Conservation (phyloP, 2,329 filamentous ascomycete genomes). For the Penicillium paneum region DNA sequence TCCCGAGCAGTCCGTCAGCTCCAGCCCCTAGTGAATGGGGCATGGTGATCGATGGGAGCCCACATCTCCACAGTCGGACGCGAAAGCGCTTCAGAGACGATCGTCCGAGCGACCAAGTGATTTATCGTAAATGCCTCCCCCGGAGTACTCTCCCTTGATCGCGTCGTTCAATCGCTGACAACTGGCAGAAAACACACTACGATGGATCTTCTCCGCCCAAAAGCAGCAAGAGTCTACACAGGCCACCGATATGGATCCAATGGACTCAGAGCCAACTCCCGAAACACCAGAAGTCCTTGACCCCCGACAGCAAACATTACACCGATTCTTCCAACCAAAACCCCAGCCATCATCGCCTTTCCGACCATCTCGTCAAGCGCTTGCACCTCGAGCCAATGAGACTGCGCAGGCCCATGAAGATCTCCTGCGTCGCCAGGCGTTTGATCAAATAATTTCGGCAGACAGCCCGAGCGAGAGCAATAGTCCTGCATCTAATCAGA, state of each 20-base stretch:
- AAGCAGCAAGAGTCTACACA: conserved; percentile 26
- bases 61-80: conserved; percentile 55
- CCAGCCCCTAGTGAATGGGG: conserved; percentile 23
- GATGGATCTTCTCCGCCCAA: conserved; percentile 43
- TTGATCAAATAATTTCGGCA: conserved; percentile 15
- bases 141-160: not conserved
- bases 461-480: conserved; percentile 21
- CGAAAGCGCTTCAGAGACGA: conserved; percentile 58
- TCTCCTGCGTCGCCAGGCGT: conserved; percentile 20
- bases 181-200: conserved; percentile 40
- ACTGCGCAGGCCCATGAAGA: conserved; percentile 15
- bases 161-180: conserved; percentile 18
- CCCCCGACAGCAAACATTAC: conserved; percentile 41
- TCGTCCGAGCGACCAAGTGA: conserved; percentile 53
- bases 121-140: conserved; percentile 50
- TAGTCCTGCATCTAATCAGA: conserved; percentile 20
- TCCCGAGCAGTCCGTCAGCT: conserved; percentile 33
- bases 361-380: conserved; percentile 19
- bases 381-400: conserved; percentile 25
- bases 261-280: conserved; percentile 24
- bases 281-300: conserved; percentile 32
- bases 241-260: conserved; percentile 20
- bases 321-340: conserved; percentile 39
- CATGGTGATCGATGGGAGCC: conserved; percentile 31
- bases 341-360: conserved; percentile 17